A percentile compares a stretch with the other conserved stretches of the same genome.
Evolutionary conservation across 2,329 filamentous ascomycete genomes (phyloP).

Genomic region (Diaporthe sp.): DNA sequence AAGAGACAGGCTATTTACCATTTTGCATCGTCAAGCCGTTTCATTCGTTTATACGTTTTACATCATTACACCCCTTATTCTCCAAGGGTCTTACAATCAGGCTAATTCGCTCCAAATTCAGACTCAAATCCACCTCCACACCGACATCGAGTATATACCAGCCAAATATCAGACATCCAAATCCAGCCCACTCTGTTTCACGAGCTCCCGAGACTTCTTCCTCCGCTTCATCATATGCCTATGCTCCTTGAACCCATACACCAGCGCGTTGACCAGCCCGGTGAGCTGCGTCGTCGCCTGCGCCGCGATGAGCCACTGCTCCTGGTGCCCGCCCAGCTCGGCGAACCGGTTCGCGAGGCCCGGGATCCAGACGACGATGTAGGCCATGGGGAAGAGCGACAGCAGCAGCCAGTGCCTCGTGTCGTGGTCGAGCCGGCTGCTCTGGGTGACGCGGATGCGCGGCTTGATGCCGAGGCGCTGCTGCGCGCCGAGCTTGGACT

Average conservation of each 20-base stretch:
- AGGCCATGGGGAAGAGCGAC: constrained; percentile 35
- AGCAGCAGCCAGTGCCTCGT: constrained; percentile 37
- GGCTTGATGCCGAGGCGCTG: constrained; percentile 34
- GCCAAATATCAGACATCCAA: neutral
- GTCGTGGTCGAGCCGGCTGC: constrained; percentile 39
- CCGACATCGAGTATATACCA: too few species aligned
- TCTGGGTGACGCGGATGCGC: constrained; percentile 28
- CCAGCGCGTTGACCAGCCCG: constrained; percentile 36
- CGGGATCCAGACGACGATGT: constrained; percentile 37
- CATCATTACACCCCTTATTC: neutral
- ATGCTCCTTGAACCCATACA: constrained; percentile 38
- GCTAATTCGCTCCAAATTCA: neutral
- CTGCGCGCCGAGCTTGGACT: constrained; percentile 33
- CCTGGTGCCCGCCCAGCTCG: constrained; percentile 18
- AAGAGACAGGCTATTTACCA: neutral
- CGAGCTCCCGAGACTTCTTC: constrained; percentile 13
- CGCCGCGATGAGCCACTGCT: constrained; percentile 22
- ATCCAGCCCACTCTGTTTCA: constrained; percentile 5
- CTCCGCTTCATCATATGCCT: constrained; percentile 26
- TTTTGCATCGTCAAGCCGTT: constrained; percentile 13
- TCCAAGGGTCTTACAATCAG: neutral
- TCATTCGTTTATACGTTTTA: constrained; percentile 12
- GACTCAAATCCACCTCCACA: neutral
- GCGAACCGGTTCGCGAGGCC: constrained; percentile 35
- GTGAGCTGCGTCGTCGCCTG: constrained; percentile 40